phyloP scores from a whole-genome alignment of 129 eudicot species.

The Helichrysum umbraculigerum region DNA sequence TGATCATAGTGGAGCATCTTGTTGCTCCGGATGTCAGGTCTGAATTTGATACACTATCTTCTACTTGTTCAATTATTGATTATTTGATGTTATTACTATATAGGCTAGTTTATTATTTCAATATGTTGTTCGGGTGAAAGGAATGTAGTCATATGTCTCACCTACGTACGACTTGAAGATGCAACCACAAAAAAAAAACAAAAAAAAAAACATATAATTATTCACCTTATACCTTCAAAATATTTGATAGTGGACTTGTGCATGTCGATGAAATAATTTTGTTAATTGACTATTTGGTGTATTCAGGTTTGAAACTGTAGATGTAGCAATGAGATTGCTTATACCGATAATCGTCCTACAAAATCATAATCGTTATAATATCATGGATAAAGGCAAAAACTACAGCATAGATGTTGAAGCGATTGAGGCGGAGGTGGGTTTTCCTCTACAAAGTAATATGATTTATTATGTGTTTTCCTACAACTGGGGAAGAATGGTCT shows the following conservation, averaged over 20 bases:
- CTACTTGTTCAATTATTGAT: constrained; percentile 7
- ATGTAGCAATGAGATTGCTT: constrained; percentile 82
- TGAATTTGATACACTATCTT: constrained; percentile 1
- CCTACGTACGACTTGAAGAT: constrained; percentile 6
- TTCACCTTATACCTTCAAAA: constrained; percentile 7
- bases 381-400: constrained; percentile 84
- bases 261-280: constrained; percentile 9
- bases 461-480: not conserved
- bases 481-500: no score
- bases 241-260: constrained; percentile 12
- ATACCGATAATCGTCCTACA: no score
- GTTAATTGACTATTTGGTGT: constrained; percentile 25
- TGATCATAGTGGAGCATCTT: constrained; percentile 84
- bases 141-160: not conserved
- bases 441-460: constrained; percentile 1
- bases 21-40: constrained; percentile 97
- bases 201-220: not conserved
- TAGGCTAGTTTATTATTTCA: constrained; percentile 12
- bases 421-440: constrained; percentile 75
- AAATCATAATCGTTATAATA: no score
- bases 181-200: not conserved
- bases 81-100: constrained; percentile 1
- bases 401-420: constrained; percentile 80
- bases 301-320: constrained; percentile 91
- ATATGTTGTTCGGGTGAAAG: not conserved